phyloP scores from a whole-genome alignment of 768 basidiomycete genomes.

The Porpolomopsis calyptriformis region DNA sequence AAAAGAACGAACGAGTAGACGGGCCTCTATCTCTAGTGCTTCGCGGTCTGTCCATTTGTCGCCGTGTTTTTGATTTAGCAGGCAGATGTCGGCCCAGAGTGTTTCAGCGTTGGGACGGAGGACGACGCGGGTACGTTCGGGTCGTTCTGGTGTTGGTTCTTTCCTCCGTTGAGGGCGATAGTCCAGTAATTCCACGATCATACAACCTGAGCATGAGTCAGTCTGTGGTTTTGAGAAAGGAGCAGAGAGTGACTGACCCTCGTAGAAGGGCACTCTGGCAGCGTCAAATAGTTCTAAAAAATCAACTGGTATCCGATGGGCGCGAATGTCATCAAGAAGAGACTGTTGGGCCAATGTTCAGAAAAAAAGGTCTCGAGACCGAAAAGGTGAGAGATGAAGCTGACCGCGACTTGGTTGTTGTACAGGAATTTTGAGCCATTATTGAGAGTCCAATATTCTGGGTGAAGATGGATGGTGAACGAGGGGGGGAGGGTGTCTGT shows the following conservation, averaged over 20 bases:
- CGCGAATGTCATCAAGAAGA: slow-evolving; percentile 73
- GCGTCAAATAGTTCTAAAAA: slow-evolving; percentile 73
- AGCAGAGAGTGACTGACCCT: slow-evolving; percentile 40
- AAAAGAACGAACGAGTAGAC: slow-evolving; percentile 47
- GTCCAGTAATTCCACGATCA: slow-evolving; percentile 77
- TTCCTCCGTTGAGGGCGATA: slow-evolving; percentile 51
- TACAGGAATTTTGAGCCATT: slow-evolving; percentile 74
- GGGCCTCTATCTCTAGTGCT: slow-evolving; percentile 64
- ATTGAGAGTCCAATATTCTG: slow-evolving; percentile 77
- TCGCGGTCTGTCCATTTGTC: slow-evolving; percentile 60
- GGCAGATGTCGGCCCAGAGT: slow-evolving; percentile 69
- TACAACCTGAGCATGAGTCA: slow-evolving; percentile 44
- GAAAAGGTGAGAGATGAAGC: slow-evolving; percentile 9
- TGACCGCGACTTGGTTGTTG: slow-evolving; percentile 62
- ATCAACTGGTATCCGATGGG: slow-evolving; percentile 76
- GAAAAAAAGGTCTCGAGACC: background rate
- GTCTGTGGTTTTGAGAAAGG: background rate
- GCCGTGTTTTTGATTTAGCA: slow-evolving; percentile 48
- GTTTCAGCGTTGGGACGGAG: slow-evolving; percentile 72
- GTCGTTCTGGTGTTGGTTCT: slow-evolving; percentile 47
- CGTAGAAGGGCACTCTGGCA: slow-evolving; percentile 68
- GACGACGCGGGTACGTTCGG: slow-evolving; percentile 58
- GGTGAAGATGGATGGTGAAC: slow-evolving; percentile 67
- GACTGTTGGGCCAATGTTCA: slow-evolving; percentile 36
- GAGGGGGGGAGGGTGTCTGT: slow-evolving; percentile 53